Conservation (phyloP, 2,329 filamentous ascomycete species). For the Coniochaeta sp. region DNA sequence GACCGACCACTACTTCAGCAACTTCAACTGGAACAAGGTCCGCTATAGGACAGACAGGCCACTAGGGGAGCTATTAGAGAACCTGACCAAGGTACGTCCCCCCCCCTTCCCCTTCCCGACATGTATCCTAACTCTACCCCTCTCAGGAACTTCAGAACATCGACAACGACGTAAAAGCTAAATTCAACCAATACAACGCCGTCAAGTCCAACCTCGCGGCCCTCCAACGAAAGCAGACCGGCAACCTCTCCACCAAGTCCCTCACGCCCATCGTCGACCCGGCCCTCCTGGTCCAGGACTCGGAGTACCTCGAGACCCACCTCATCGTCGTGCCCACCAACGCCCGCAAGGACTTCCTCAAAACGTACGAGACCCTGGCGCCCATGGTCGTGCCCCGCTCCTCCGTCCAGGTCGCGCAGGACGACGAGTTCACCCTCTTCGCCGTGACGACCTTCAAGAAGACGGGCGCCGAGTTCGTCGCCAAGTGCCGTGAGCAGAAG, state of each 20-base stretch:
- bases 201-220: slow-evolving; percentile 78
- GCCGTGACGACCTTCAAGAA: slow-evolving; percentile 94
- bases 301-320: slow-evolving; percentile 95
- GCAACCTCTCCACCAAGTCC: slow-evolving; percentile 90
- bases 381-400: slow-evolving; percentile 94
- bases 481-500: slow-evolving; percentile 86
- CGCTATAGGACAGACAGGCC: slow-evolving; percentile 93
- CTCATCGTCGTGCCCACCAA: slow-evolving; percentile 80
- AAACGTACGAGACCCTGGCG: slow-evolving; percentile 78
- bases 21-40: slow-evolving; percentile 95
- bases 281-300: slow-evolving; percentile 72
- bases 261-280: slow-evolving; percentile 85
- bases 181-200: slow-evolving; percentile 90
- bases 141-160: slow-evolving; percentile 76
- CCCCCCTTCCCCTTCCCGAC: neutral
- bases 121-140: neutral
- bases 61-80: slow-evolving; percentile 78
- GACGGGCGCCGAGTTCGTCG: slow-evolving; percentile 75
- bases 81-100: slow-evolving; percentile 68
- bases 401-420: slow-evolving; percentile 68
- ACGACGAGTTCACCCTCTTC: slow-evolving; percentile 85
- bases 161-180: slow-evolving; percentile 92
- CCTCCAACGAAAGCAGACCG: slow-evolving; percentile 82
- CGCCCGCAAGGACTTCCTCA: slow-evolving; percentile 79
- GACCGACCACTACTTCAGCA: slow-evolving; percentile 86